Percentiles rank a stretch among this genome's conserved stretches.
Evolutionary conservation across 805 yeast species (phyloP).

Genomic region (Suhomyces pyralidae): DNA sequence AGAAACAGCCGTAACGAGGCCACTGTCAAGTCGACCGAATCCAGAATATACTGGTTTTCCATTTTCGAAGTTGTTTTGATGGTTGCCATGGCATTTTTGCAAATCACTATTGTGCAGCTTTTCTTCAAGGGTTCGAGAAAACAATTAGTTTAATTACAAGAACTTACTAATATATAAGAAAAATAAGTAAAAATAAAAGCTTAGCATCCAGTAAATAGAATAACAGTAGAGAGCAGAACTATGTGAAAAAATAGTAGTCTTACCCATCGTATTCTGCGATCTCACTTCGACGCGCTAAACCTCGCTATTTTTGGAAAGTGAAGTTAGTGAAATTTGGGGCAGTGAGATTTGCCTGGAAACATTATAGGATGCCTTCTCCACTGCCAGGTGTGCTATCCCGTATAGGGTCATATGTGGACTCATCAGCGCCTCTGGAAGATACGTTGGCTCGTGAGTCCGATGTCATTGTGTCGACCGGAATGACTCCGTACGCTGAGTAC

Average conservation of each 20-base stretch:
- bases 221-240: too few relatives aligned
- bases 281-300: background rate
- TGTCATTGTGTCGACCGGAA: conserved; percentile 56
- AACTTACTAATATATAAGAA: background rate
- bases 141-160: conserved; percentile 47
- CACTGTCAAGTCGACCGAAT: conserved; percentile 76
- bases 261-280: background rate
- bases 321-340: background rate
- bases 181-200: too few relatives aligned
- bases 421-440: conserved; percentile 30
- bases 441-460: conserved; percentile 62
- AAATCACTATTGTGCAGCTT: conserved; percentile 64
- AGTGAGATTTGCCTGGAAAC: background rate
- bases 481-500: conserved; percentile 69
- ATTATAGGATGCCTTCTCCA: background rate
- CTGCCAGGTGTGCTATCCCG: background rate
- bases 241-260: too few relatives aligned
- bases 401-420: background rate
- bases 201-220: too few relatives aligned
- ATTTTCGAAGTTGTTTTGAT: conserved; percentile 66
- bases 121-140: conserved; percentile 71
- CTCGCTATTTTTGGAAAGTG: background rate
- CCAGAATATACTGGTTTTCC: conserved; percentile 75
- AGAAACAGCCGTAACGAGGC: conserved; percentile 90
- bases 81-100: conserved; percentile 72